Conservation (phyloP, 2,329 filamentous ascomycete species). For the Amauroascus niger region DNA sequence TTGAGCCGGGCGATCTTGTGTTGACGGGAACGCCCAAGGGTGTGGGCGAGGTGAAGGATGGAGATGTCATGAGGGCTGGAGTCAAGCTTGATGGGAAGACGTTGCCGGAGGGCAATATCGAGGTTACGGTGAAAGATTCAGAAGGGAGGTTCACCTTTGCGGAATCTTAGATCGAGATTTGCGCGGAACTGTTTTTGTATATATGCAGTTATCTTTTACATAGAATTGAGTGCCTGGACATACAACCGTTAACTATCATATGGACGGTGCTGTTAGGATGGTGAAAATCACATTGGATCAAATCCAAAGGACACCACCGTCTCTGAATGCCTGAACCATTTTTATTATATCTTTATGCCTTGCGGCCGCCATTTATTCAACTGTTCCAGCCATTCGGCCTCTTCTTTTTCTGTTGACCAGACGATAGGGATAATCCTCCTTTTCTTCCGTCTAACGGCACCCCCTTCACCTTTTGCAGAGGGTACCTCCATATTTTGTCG, state of each 20-base stretch:
- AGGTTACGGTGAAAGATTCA: constrained; percentile 72
- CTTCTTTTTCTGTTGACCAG: constrained; percentile 23
- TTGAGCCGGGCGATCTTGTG: constrained; percentile 85
- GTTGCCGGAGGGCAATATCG: constrained; percentile 72
- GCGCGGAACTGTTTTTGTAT: background rate
- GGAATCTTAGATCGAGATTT: constrained; percentile 40
- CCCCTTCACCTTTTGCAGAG: background rate
- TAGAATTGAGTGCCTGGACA: background rate
- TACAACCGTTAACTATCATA: no score
- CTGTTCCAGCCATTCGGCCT: constrained; percentile 11
- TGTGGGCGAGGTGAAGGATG: constrained; percentile 73
- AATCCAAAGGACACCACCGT: no score
- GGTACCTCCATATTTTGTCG: background rate
- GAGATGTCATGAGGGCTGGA: constrained; percentile 79
- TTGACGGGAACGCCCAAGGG: constrained; percentile 97
- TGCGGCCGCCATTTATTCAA: constrained; percentile 2
- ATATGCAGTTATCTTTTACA: background rate
- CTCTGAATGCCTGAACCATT: background rate
- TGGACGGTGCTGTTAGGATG: no score
- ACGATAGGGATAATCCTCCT: constrained; percentile 26
- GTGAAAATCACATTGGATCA: no score
- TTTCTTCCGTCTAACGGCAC: constrained; percentile 14
- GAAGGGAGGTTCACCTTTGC: constrained; percentile 66
- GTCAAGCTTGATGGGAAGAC: constrained; percentile 71
- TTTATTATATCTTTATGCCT: background rate